Conservation (phyloP, 129 eudicot genomes). For the Pittosporum tobira region DNA sequence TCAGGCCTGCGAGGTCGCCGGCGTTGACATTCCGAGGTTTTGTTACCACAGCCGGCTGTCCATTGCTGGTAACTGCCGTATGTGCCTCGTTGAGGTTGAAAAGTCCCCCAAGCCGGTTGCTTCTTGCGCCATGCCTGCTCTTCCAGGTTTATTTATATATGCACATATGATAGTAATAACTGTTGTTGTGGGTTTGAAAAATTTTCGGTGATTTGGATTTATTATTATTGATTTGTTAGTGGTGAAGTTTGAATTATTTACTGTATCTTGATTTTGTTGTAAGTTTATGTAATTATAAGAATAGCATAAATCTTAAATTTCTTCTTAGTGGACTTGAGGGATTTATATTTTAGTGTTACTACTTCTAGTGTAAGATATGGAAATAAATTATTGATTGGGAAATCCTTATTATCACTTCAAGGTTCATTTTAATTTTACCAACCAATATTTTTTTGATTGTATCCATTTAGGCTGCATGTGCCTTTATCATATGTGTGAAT, state of each 20-base stretch:
- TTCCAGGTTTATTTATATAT: constrained; percentile 41
- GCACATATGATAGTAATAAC: not conserved
- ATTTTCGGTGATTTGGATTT: not conserved
- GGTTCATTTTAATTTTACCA: too few species aligned
- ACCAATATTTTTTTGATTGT: too few species aligned
- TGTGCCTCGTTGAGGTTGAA: constrained; percentile 93
- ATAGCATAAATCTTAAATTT: too few species aligned
- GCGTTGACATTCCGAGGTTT: constrained; percentile 84
- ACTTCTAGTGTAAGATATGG: too few species aligned
- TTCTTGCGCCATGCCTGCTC: constrained; percentile 99
- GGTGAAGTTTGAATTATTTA: not conserved
- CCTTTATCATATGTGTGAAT: not conserved
- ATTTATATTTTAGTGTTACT: too few species aligned
- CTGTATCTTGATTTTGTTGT: not conserved
- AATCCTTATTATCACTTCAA: too few species aligned
- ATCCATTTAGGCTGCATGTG: too few species aligned
- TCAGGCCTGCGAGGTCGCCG: constrained; percentile 93
- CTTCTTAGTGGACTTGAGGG: too few species aligned
- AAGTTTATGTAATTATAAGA: too few species aligned
- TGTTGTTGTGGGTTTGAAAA: not conserved
- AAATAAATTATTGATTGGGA: too few species aligned
- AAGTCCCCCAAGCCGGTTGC: constrained; percentile 96
- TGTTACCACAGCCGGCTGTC: constrained; percentile 82
- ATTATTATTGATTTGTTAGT: not conserved
- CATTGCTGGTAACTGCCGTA: constrained; percentile 92